Evolutionary conservation across 2,329 filamentous ascomycete species (phyloP), one percentile per base, ranked within the genome.

Genomic region (Aurifilum marmelostoma): DNA sequence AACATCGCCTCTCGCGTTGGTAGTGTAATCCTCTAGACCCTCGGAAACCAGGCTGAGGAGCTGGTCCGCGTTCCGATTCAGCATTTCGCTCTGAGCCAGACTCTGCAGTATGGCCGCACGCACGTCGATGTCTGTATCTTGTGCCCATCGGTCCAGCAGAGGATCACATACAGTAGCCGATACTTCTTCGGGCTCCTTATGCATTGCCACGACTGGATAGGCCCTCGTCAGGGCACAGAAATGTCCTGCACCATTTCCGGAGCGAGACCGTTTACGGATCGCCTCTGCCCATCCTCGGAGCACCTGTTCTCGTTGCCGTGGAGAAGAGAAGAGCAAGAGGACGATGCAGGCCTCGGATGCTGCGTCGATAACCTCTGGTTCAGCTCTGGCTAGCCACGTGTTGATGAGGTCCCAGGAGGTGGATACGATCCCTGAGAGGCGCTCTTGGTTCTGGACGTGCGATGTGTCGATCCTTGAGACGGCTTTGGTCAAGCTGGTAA

Each of bases 21-120:
- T 94, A 0, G 93, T 97, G 76, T 98, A 98, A 77, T 99, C 94
- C 73, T 95, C 91, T 37, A 99, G 80, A 0, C 90, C 88, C 54
- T 86, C 85, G 0, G 79, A 75, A 11, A 91, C 78, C 1, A 88
- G 71, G 0, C 75, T 73, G 1, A 86, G 70, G 68, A 89, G 85
- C 2, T 75, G 73, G 6, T 73, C 72, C 3, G 80, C 76, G 56
- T 81, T 79, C 37, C 81, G 75, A 50, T 75, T 77, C 4, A 88
- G 76, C 5, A 86, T 76, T 7, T 79, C 79, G 68, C 83, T 85
- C 43, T 80, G 80, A 1, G 82, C 78, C 37, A 91, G 77, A 63
- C 85, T 86, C 69, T 85, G 83, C 16, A 90, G 78, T 34, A 91
- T 84, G 1, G 86, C 81, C 3, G 85, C 83, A 24, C 84, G 81